Percentiles rank a stretch among this genome's conserved stretches.
These are phyloP conservation scores for Bonnemaisonia californica DNA, from an alignment of 31 red algal species.

Conservation along the genomic window DNA sequence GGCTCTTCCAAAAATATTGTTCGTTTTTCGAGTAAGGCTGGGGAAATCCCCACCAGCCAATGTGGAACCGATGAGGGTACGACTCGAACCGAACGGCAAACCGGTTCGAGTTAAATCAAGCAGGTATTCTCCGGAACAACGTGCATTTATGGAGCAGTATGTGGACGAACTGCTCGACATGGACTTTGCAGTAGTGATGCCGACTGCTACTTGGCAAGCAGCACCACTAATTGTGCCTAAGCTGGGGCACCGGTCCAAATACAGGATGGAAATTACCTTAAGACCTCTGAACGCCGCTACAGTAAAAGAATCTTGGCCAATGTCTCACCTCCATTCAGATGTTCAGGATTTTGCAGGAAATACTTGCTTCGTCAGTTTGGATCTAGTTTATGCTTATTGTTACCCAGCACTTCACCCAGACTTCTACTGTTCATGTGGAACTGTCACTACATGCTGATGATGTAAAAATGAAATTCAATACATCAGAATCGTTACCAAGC, in stretches of 20 bases:
- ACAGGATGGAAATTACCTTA: constrained; percentile 20
- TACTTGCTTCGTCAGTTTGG: constrained; percentile 24
- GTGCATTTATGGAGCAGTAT: constrained; percentile 32
- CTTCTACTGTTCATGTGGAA: neutral
- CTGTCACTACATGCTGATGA: no score
- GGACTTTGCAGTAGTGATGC: neutral
- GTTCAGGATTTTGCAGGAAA: constrained; percentile 21
- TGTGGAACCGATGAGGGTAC: constrained; percentile 46
- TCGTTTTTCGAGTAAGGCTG: constrained; percentile 23
- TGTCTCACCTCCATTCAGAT: constrained; percentile 33
- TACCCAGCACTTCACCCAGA: constrained; percentile 21
- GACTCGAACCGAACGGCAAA: neutral
- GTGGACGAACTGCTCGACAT: constrained; percentile 6
- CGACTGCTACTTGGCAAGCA: constrained; percentile 21
- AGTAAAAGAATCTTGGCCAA: constrained; percentile 29
- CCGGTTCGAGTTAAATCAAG: constrained; percentile 20
- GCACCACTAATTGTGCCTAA: constrained; percentile 57
- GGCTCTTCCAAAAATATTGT: constrained; percentile 9
- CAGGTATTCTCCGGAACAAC: constrained; percentile 24
- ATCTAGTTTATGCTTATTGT: constrained; percentile 37
- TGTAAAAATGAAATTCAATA: no score
- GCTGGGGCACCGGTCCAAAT: constrained; percentile 10
- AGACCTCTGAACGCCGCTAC: constrained; percentile 42
- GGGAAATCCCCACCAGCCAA: constrained; percentile 17
- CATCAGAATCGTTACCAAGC: no score